phyloP scores from a whole-genome alignment of 768 basidiomycete species.

The Candolleomyces eurysporus region DNA sequence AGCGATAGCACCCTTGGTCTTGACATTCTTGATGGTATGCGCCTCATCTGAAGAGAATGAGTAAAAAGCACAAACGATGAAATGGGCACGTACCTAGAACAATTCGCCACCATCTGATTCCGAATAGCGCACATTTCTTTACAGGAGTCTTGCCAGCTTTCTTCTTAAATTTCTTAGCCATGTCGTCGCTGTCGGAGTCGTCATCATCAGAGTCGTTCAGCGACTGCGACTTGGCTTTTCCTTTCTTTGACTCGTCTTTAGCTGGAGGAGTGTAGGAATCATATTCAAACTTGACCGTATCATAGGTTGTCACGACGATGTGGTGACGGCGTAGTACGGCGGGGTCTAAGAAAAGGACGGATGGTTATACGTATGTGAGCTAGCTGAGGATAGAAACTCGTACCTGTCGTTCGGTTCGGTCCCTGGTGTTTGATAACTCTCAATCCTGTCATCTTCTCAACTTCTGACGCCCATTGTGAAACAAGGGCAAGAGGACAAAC shows the following conservation, averaged over 20 bases:
- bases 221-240: slow-evolving; percentile 38
- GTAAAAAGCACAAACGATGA: neutral
- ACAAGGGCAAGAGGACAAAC: slow-evolving; percentile 86
- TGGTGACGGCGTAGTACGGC: slow-evolving; percentile 50
- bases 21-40: slow-evolving; percentile 89
- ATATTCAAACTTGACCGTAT: slow-evolving; percentile 79
- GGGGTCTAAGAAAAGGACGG: slow-evolving; percentile 44
- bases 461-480: slow-evolving; percentile 88
- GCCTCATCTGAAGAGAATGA: slow-evolving; percentile 71
- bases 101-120: slow-evolving; percentile 79
- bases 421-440: slow-evolving; percentile 86
- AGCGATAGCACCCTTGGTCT: slow-evolving; percentile 73
- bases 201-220: slow-evolving; percentile 24
- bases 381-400: slow-evolving; percentile 13
- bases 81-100: slow-evolving; percentile 62
- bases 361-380: neutral
- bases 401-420: slow-evolving; percentile 64
- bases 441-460: slow-evolving; percentile 66
- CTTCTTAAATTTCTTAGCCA: slow-evolving; percentile 39
- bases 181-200: slow-evolving; percentile 41
- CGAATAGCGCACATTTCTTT: slow-evolving; percentile 67
- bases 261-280: slow-evolving; percentile 45
- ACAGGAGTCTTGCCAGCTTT: slow-evolving; percentile 29
- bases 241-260: slow-evolving; percentile 52
- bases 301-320: slow-evolving; percentile 87